These are phyloP conservation scores for Bryum argenteum DNA, from an alignment of 225 moss, liverwort and hornwort genomes.

Conservation along the genomic window DNA sequence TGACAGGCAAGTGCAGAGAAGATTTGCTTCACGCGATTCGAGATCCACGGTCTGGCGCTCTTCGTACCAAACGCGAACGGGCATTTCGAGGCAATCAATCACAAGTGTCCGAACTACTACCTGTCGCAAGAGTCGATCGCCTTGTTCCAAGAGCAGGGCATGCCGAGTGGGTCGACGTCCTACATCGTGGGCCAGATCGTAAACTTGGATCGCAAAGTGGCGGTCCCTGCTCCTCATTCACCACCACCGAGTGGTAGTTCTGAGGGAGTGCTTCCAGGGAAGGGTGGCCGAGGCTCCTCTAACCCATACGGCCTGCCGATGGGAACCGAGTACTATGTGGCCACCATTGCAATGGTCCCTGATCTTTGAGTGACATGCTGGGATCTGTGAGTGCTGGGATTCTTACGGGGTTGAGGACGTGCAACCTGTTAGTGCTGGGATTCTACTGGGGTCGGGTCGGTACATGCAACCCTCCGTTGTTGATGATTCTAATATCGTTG, in stretches of 20 bases:
- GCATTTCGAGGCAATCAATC: slow-evolving; percentile 76
- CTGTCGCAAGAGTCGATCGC: slow-evolving; percentile 78
- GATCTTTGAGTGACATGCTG: slow-evolving; percentile 45
- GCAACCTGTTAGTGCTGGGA: too few species aligned
- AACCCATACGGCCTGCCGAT: slow-evolving; percentile 67
- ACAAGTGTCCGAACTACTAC: slow-evolving; percentile 71
- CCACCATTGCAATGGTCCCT: slow-evolving; percentile 82
- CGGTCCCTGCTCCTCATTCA: slow-evolving; percentile 35
- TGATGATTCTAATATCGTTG: slow-evolving; percentile 10
- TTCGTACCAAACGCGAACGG: slow-evolving; percentile 66
- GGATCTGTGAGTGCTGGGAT: neutral
- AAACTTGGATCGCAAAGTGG: slow-evolving; percentile 71
- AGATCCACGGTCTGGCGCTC: slow-evolving; percentile 75
- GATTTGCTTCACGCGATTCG: slow-evolving; percentile 79
- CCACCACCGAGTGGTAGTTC: slow-evolving; percentile 29
- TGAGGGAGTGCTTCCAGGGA: slow-evolving; percentile 48
- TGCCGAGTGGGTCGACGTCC: slow-evolving; percentile 55
- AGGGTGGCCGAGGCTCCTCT: slow-evolving; percentile 40
- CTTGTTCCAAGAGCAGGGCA: slow-evolving; percentile 71
- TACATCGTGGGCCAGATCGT: slow-evolving; percentile 85
- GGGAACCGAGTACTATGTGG: slow-evolving; percentile 69
- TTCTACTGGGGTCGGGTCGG: too few species aligned
- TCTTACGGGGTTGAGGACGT: too few species aligned
- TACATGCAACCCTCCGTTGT: slow-evolving; percentile 13
- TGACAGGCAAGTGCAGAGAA: slow-evolving; percentile 75